Conservation (phyloP, 164 flowering plant species). For the Litsea cubeba region DNA sequence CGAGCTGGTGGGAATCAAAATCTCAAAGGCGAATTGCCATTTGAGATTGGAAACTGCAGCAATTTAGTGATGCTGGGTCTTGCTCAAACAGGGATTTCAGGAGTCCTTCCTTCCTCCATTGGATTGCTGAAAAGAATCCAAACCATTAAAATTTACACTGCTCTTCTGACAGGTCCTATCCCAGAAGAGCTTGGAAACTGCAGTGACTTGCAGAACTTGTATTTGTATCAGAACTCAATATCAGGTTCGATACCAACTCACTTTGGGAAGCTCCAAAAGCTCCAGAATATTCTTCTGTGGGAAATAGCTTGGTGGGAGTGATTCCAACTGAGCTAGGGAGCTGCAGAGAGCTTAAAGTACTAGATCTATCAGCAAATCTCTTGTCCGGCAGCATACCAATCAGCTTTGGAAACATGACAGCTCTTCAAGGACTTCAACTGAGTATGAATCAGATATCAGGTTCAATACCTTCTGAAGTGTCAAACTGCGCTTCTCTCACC, state of each 20-base stretch:
- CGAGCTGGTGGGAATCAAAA: conserved; percentile 86
- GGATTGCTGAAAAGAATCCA: conserved; percentile 64
- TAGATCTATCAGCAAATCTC: conserved; percentile 76
- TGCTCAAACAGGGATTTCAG: conserved; percentile 85
- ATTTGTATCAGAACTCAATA: conserved; percentile 79
- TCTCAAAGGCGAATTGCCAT: conserved; percentile 78
- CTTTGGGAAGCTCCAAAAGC: conserved; percentile 53
- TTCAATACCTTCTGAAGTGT: conserved; percentile 52
- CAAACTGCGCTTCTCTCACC: conserved; percentile 55
- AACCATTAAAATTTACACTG: conserved; percentile 73
- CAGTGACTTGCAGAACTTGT: conserved; percentile 64
- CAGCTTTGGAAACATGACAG: conserved; percentile 51
- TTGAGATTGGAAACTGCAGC: conserved; percentile 81
- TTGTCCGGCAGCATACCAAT: conserved; percentile 69
- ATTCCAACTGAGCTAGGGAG: conserved; percentile 75
- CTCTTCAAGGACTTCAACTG: conserved; percentile 70
- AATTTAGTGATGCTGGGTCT: conserved; percentile 64
- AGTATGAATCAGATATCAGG: conserved; percentile 79
- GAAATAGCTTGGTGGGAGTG: conserved; percentile 79
- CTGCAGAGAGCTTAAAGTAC: conserved; percentile 50
- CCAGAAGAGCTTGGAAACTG: conserved; percentile 92
- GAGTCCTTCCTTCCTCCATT: conserved; percentile 62
- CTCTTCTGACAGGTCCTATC: conserved; percentile 67
- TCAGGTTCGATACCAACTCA: conserved; percentile 67
- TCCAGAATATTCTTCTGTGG: conserved; percentile 70